Evolutionary conservation across 768 basidiomycete genomes (phyloP), one percentile per base, ranked within the genome.

Genomic region (Kwoniella europaea): DNA sequence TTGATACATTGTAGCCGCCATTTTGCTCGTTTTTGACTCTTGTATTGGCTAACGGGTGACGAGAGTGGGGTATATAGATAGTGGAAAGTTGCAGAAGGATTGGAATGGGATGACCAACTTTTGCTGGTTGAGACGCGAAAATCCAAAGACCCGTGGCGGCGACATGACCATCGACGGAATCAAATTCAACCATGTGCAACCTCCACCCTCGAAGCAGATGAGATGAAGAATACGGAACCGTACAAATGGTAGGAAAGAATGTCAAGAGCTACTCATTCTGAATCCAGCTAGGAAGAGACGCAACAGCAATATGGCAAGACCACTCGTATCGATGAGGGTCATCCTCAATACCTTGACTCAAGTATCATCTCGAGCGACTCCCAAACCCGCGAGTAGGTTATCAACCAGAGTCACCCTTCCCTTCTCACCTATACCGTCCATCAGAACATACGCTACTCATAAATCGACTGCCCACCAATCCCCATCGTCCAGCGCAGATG

Each of bases 1-100:
- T 67, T 84, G 84, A 68, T 83, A 84, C 82, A 84, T 82, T 57
- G 76, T 71, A 10, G 81, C 67, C 13, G 82, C 73, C 82, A 83
- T 83, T 24, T 64, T 79, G 64, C 6, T 5, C 27, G 24, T 15
- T 65, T 29, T 22, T 15, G 16, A 27, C 41, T 42, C 41, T 44
- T 61, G 22, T 3, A 24, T 22, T 20, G 50, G 18, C 2, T 20
- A 42, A 29, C 24, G 24, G 27, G 43, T 27, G 22, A 55, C 42
- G 63, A 55, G 52, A 50, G 46, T 27, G 52, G 24, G 22, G 41
- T 55, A 57, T 43, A 52, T 15, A 66, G 61, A 54, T 55, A 41
- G 50, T 68, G 65, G 66, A 67, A 43, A 60, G 35, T 59, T 53
- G 59, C 41, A 60, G 68, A 44, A 55, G 46, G 43, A 43, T 55